Base-by-base conservation (phyloP, 176 grass and related monocot species). In the Juncus effusus region DNA sequence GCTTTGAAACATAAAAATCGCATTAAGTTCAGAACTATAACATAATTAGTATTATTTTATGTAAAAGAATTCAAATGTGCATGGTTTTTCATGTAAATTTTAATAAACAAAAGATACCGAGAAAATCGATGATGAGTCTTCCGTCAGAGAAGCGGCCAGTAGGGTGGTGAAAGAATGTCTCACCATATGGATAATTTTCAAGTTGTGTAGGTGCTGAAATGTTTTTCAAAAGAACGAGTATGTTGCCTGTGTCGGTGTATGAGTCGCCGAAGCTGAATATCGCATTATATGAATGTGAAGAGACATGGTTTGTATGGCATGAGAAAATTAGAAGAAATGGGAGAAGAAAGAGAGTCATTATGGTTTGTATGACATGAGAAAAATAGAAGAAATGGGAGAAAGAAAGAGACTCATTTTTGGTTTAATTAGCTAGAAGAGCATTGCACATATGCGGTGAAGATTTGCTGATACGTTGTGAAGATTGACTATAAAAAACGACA, bases 211-310 rank as follows among this genome's bases (percentile, higher is more conserved):
- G 64, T 74, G 73, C 69, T 47, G 44, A 47, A 10, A 72, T 28
- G 6, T 28, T 72, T 52, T 59, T 72, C n/a, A 64, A 75, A 28
- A 62, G 52, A 6, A 72, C 42, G 65, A 79, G 77, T 62, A 89
- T 58, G 74, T 95, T 95, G 40, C 82, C 90, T 63, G 90, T 86
- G 77, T 95, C 82, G 53, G 90, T 78, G 65, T 89, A 83, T 42
- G 85, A 89, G 70, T 95, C 85, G 2, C 90, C 90, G 52, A 95
- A 86, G 83, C 80, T 95, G 73, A 69, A 95, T 36, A 86, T 81
- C n/a, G 85, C 77, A 16, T 83, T 81, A 66, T 86, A 95, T 66
- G 57, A 56, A 60, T 76, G 85, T 45, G 82, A 75, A 0, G 45
- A 6, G 5, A 13, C 77, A 12, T 40, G 38, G 6, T 11, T 42